phyloP scores from a whole-genome alignment of 495 filamentous ascomycete species.

The Lepraria neglecta region DNA sequence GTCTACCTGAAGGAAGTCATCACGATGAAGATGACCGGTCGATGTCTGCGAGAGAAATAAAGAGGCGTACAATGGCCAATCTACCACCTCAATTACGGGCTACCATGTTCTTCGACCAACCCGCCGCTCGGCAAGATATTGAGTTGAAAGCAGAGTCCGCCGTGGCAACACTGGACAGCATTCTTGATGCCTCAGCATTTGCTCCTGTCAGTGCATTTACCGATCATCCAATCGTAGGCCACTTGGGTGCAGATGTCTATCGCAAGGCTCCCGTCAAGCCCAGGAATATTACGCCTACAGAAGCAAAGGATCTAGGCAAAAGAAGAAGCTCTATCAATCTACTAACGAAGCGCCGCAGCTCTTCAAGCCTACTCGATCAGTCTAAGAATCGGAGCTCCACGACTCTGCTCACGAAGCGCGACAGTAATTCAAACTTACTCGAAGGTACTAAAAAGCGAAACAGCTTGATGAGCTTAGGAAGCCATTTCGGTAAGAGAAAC shows the following conservation, averaged over 20 bases:
- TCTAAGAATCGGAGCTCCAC: conserved; percentile 1
- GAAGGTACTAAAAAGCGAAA: conserved; percentile 22
- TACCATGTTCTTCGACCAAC: conserved; percentile 81
- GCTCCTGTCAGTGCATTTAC: conserved; percentile 94
- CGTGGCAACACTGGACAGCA: conserved; percentile 82
- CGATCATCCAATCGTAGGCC: conserved; percentile 80
- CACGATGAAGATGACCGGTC: conserved; percentile 5
- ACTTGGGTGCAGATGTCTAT: conserved; percentile 60
- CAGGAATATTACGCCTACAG: conserved; percentile 25
- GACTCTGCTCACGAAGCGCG: conserved; percentile 23
- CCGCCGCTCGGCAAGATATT: conserved; percentile 51
- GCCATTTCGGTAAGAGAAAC: conserved; percentile 23
- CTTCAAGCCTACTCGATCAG: conserved; percentile 9
- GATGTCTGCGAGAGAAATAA: conserved; percentile 22
- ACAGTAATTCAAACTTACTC: conserved; percentile 24
- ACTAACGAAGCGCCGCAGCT: conserved; percentile 20
- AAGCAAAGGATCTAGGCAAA: conserved; percentile 25
- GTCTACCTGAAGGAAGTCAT: conserved; percentile 17
- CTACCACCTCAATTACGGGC: conserved; percentile 87
- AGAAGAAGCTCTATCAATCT: conserved; percentile 19
- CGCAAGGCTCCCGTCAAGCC: conserved; percentile 38
- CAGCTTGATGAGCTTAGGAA: conserved; percentile 27
- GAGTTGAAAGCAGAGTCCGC: conserved; percentile 74
- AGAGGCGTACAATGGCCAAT: conserved; percentile 39
- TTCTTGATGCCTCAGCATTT: conserved; percentile 85